Base-by-base conservation (phyloP, 495 filamentous ascomycete genomes). In the Podospora tetraspora region DNA sequence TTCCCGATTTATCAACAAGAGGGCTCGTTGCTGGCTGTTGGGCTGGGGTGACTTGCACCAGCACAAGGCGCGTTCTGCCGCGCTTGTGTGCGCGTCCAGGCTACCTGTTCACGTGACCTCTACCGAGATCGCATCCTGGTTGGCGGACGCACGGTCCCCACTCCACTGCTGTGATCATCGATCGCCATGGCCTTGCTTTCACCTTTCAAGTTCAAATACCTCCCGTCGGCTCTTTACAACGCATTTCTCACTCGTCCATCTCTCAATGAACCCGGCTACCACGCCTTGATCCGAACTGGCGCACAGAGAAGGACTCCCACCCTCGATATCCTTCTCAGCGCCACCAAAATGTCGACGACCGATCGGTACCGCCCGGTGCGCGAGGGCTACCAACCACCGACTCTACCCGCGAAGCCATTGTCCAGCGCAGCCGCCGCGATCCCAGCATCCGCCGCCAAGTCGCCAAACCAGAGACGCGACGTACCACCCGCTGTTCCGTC, bases 401-500 rank as follows among this genome's bases (percentile, higher is more conserved):
- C 75, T 19, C 77, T 79, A 8, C 75, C 79, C 7, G 69, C 75
- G 64, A 80, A 81, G 71, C 79, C 80, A 59, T 72, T 78, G 57
- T 78, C 78, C 57, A 68, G 16, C 43, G 43, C 43, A n/a, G 19
- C 80, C 24, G 43, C 43, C 8, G 19, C 80, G 22, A 67, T 72
- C 68, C 61, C 69, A 57, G 75, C 74, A 34, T 77, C 76, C 66
- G 68, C 75, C 22, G 81, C 81, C 0, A 80, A 78, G 68, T 84
- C 82, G 29, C 83, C 84, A 43, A 70, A 74, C 25, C 76, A 78
- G 68, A 77, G 83, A 71, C 81, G 78, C 75, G 79, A 82, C 66
- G 76, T 87, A 10, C 84, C 84, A 57, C 85, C 85, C 10, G 81
- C 84, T 7, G 83, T 77, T 8, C 84, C 84, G 27, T 85, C 83